Percentiles rank a stretch among this genome's conserved stretches.
Evolutionary conservation across 2,329 filamentous ascomycete species (phyloP).

Genomic region (Arachnomyces sp.): DNA sequence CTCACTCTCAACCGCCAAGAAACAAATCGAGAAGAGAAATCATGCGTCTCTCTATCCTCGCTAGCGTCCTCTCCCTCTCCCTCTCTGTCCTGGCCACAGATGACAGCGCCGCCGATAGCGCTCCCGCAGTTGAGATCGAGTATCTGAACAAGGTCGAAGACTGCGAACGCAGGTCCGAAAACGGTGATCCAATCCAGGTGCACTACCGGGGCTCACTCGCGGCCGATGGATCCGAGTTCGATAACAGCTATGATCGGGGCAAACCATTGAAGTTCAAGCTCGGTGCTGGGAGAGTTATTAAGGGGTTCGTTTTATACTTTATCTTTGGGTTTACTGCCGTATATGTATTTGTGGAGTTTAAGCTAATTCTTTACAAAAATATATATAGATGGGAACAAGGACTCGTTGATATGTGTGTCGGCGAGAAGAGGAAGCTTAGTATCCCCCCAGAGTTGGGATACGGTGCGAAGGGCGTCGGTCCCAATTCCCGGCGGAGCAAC

Average conservation of each 20-base stretch:
- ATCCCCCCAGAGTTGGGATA: constrained; percentile 85
- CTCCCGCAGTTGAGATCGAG: constrained; percentile 65
- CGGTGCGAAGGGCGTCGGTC: constrained; percentile 65
- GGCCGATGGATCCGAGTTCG: constrained; percentile 69
- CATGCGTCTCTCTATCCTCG: constrained; percentile 39
- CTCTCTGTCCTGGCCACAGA: constrained; percentile 45
- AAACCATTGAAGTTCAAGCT: constrained; percentile 71
- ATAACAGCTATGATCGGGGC: constrained; percentile 71
- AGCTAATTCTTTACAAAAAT: no score
- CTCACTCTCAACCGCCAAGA: no score
- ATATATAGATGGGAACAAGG: constrained; percentile 85
- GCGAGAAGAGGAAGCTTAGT: constrained; percentile 82
- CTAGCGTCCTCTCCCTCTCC: constrained; percentile 30
- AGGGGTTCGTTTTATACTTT: constrained; percentile 59
- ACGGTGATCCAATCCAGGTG: constrained; percentile 73
- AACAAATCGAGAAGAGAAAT: no score
- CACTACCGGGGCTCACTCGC: constrained; percentile 83
- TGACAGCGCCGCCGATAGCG: constrained; percentile 33
- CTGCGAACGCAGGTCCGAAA: constrained; percentile 69
- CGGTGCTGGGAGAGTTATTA: constrained; percentile 77
- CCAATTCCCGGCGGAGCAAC: constrained; percentile 77
- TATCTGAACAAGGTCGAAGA: constrained; percentile 60
- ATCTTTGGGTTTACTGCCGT: constrained; percentile 4
- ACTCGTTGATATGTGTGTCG: constrained; percentile 87
- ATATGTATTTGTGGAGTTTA: constrained; percentile 2